Conservation (phyloP, 495 filamentous ascomycete genomes). For the Immersiella caudata region DNA sequence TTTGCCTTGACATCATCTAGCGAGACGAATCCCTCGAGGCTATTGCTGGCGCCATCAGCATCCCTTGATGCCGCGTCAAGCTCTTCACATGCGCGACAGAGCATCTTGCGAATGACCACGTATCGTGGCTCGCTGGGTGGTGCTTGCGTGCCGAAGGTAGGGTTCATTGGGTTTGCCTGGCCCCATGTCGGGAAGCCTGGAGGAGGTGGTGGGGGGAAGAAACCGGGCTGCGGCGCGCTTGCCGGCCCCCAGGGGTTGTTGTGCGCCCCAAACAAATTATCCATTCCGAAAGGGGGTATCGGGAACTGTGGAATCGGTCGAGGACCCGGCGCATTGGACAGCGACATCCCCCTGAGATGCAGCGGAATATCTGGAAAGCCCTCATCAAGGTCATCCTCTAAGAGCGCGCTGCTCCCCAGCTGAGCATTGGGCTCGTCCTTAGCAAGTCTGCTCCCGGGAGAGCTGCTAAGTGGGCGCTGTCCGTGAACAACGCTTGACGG, state of each 20-base stretch:
- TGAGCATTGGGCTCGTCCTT: slow-evolving; percentile 68
- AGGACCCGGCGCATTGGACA: neutral
- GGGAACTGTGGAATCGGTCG: neutral
- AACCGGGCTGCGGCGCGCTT: slow-evolving; percentile 21
- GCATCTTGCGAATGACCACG: slow-evolving; percentile 51
- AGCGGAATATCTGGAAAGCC: slow-evolving; percentile 21
- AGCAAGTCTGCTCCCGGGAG: slow-evolving; percentile 54
- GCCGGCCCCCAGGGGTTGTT: slow-evolving; percentile 36
- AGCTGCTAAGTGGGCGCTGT: slow-evolving; percentile 34
- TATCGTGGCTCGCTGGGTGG: slow-evolving; percentile 38
- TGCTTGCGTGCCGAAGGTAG: slow-evolving; percentile 37
- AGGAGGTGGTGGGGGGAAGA: slow-evolving; percentile 30
- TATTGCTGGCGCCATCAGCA: slow-evolving; percentile 32
- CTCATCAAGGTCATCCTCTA: slow-evolving; percentile 61
- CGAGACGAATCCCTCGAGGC: slow-evolving; percentile 63
- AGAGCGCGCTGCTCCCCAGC: slow-evolving; percentile 90
- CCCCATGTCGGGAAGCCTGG: slow-evolving; percentile 39
- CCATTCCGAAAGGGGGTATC: slow-evolving; percentile 31
- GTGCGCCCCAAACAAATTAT: slow-evolving; percentile 26
- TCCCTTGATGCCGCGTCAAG: slow-evolving; percentile 41
- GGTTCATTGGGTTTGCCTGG: neutral
- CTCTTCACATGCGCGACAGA: slow-evolving; percentile 53
- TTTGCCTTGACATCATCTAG: slow-evolving; percentile 66
- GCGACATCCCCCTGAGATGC: neutral
- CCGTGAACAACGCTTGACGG: slow-evolving; percentile 71